Evolutionary conservation across 176 grass and related monocot genomes (phyloP), one percentile per base, ranked within the genome.

Genomic region (Oryza meridionalis): DNA sequence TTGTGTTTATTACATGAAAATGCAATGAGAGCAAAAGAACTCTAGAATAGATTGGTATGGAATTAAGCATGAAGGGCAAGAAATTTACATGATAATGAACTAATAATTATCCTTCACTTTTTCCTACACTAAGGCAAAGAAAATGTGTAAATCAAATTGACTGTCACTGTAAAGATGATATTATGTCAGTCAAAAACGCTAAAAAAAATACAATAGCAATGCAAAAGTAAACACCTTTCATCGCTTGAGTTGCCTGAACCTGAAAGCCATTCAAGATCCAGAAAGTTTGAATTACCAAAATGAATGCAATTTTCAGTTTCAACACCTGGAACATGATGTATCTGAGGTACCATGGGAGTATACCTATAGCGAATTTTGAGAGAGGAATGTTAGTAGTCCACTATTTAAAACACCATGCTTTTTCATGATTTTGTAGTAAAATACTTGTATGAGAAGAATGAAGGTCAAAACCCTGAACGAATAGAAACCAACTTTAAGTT

Each of bases 191-290:
- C 43, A 44, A 71, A 24, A 8, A 79, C 11, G 63, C 7, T 46
- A 47, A 12, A 59, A 27, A 67, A 67, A 58, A 10, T 14, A 61
- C 50, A 75, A 3, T 7, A 67, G 14, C 63, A 17, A 62, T 72
- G 64, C 10, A 21, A 22, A 62, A 86, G 77, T 82, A 14, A n/a
- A 27, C 5, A 90, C 84, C 88, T 86, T 73, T 68, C 88, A 49
- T 90, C 88, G 24, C 84, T 86, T 24, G 78, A 90, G 79, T 82
- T 71, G 70, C 73, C 88, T 77, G 88, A 89, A 82, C 73, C 58
- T 65, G 88, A 86, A 29, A 90, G 78, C 33, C 83, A 90, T 59
- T 86, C 88, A 78, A 49, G 58, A 90, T 90, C 83, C 73, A 90
- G 62, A 69, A 90, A 90, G 68, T 90, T 90, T 62, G 88, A 90